Base-by-base conservation (phyloP, 768 basidiomycete species). In the Gloeopeniophorella convolvens region DNA sequence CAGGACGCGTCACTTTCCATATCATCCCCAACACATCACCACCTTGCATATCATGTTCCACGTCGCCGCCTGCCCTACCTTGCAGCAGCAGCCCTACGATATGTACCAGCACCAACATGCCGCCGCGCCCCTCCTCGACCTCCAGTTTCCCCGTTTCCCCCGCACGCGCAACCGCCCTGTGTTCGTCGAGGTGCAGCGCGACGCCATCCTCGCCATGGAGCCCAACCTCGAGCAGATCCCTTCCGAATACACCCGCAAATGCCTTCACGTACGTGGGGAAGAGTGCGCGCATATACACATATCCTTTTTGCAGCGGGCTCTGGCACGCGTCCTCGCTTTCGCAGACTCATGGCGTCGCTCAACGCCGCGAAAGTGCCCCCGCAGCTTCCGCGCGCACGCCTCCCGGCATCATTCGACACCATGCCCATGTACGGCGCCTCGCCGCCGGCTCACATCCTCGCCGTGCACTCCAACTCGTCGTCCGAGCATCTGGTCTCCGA, bases 71-170 rank as follows among this genome's bases (percentile, higher is more conserved):
- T 55, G 57, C 48, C 50, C n/a, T n/a, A n/a, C 55, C 8, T 32
- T 36, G 42, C 51, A 53, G 18, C 50, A 48, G 12, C 49, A 45
- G 15, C 32, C 45, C 45, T 41, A 41, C 55, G 57, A 52, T 3
- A 58, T 58, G 54, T 48, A 45, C 26, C 57, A 58, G 55, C 48
- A 49, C 30, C 56, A 48, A n/a, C 54, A 54, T 15, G 24, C 45
- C 10, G 43, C 53, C 23, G 33, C 62, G 42, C 66, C 54, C 26
- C 63, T 59, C 56, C 70, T 54, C 44, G 68, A 63, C 57, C 72
- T 88, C 10, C 82, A 86, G 58, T 77, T 89, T 21, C 87, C n/a
- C n/a, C n/a, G n/a, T n/a, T n/a, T n/a, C n/a, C n/a, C 85, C 15
- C 77, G 85, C 48, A 78, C 71, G 32, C 80, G 89, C 42, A 69